A percentile compares a stretch with the other conserved stretches of the same genome.
phyloP scores from a whole-genome alignment of 1,284 basidiomycete genomes.

The Baeospora myosura region DNA sequence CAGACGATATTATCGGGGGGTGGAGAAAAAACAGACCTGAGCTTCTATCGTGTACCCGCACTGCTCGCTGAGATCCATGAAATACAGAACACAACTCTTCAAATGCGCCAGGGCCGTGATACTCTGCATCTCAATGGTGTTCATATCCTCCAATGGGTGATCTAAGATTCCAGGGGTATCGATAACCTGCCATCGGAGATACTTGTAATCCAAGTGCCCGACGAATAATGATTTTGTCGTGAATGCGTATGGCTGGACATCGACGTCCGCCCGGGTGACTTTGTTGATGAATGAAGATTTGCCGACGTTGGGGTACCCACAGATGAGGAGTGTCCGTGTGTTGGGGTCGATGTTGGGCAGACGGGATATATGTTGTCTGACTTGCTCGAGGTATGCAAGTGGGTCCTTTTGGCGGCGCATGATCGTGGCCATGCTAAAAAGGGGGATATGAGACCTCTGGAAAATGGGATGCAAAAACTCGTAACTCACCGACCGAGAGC shows the following conservation, averaged over 20 bases:
- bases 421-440: slow-evolving; percentile 84
- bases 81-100: slow-evolving; percentile 87
- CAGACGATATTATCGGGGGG: slow-evolving; percentile 7
- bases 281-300: slow-evolving; percentile 99
- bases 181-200: slow-evolving; percentile 96
- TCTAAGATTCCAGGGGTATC: slow-evolving; percentile 91
- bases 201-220: slow-evolving; percentile 95
- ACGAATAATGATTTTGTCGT: slow-evolving; percentile 96
- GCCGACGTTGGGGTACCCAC: slow-evolving; percentile 96
- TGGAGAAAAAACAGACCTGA: slow-evolving; percentile 46
- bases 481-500: slow-evolving; percentile 87
- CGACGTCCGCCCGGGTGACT: slow-evolving; percentile 93
- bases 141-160: slow-evolving; percentile 96
- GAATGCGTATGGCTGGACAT: slow-evolving; percentile 96
- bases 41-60: slow-evolving; percentile 94
- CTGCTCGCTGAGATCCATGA: slow-evolving; percentile 95
- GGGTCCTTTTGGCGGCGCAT: slow-evolving; percentile 97
- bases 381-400: slow-evolving; percentile 93
- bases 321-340: slow-evolving; percentile 92
- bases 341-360: slow-evolving; percentile 93
- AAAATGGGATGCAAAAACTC: background rate
- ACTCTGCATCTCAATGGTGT: slow-evolving; percentile 98
- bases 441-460: background rate
- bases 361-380: slow-evolving; percentile 94
- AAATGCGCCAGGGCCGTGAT: slow-evolving; percentile 94